Evolutionary conservation across 78 protist genomes (phyloP).

Genomic region (Diacronema lutheri): DNA sequence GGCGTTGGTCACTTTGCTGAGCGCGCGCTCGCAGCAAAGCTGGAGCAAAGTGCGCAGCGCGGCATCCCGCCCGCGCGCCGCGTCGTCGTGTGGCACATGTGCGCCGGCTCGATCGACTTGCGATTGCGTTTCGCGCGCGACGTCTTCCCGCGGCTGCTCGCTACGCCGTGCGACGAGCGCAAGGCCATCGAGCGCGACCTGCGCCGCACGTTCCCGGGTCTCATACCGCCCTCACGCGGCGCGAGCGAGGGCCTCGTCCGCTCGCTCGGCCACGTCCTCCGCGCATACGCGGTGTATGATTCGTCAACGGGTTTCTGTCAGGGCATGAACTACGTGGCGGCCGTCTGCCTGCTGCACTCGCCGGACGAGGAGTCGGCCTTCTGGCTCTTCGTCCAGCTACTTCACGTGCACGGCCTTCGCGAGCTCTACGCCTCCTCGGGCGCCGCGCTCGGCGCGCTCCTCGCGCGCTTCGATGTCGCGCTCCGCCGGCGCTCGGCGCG

Average conservation of each 20-base stretch:
- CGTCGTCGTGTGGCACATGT: no score
- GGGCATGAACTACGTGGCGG: conserved; percentile 25
- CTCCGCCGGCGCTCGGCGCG: neutral
- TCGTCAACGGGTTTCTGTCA: conserved; percentile 8
- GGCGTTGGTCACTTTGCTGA: no score
- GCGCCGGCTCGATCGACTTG: no score
- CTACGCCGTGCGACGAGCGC: no score
- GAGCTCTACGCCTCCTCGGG: neutral
- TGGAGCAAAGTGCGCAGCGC: no score
- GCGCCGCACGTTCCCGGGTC: neutral
- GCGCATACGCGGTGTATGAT: neutral
- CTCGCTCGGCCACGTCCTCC: neutral
- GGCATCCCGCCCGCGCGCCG: no score
- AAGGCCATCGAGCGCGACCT: neutral
- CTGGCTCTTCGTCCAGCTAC: neutral
- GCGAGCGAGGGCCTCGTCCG: neutral
- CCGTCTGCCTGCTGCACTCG: neutral
- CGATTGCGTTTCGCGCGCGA: no score
- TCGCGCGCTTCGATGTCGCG: neutral
- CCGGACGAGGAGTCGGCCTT: neutral
- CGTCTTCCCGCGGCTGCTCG: no score
- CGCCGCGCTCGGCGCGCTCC: neutral
- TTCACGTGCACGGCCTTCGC: neutral
- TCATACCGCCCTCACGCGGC: no score
- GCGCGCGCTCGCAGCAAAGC: no score